Evolutionary conservation across 2,329 filamentous ascomycete genomes (phyloP).

Genomic region (Sordariomycetes sp.): DNA sequence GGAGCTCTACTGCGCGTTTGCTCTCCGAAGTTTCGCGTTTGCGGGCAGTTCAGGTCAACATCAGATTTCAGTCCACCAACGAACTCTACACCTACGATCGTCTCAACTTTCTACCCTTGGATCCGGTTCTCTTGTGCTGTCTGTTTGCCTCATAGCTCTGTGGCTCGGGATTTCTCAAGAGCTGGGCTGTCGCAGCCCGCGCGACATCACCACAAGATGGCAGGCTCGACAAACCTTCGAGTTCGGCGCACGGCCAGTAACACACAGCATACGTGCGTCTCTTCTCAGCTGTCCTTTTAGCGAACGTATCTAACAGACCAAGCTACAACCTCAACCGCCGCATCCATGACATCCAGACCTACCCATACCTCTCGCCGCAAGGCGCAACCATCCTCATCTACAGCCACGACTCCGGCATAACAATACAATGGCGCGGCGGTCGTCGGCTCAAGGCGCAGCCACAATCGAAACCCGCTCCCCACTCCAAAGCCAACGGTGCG

Average conservation of each 20-base stretch:
- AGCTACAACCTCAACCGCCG: slow-evolving; percentile 53
- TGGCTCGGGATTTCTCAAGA: no score
- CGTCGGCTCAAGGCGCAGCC: slow-evolving; percentile 42
- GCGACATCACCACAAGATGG: slow-evolving; percentile 16
- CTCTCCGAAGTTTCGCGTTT: no score
- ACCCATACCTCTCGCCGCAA: slow-evolving; percentile 53
- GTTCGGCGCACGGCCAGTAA: slow-evolving; percentile 39
- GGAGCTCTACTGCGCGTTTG: no score
- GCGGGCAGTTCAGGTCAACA: no score
- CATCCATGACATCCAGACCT: slow-evolving; percentile 50
- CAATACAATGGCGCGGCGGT: slow-evolving; percentile 54
- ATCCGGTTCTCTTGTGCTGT: no score
- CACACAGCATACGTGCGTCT: slow-evolving; percentile 35
- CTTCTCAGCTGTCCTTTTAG: no score
- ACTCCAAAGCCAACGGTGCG: slow-evolving; percentile 42
- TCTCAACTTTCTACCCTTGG: no score
- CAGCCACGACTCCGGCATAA: slow-evolving; percentile 54
- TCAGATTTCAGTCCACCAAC: no score
- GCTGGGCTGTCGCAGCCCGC: slow-evolving; percentile 1
- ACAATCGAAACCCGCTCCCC: slow-evolving; percentile 20
- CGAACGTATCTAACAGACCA: slow-evolving; percentile 6
- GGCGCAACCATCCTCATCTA: slow-evolving; percentile 55
- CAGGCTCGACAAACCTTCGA: slow-evolving; percentile 22
- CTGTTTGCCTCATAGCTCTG: no score
- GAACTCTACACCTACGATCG: no score